phyloP scores from a whole-genome alignment of 768 basidiomycete genomes.

The Leccinum incarnatum region DNA sequence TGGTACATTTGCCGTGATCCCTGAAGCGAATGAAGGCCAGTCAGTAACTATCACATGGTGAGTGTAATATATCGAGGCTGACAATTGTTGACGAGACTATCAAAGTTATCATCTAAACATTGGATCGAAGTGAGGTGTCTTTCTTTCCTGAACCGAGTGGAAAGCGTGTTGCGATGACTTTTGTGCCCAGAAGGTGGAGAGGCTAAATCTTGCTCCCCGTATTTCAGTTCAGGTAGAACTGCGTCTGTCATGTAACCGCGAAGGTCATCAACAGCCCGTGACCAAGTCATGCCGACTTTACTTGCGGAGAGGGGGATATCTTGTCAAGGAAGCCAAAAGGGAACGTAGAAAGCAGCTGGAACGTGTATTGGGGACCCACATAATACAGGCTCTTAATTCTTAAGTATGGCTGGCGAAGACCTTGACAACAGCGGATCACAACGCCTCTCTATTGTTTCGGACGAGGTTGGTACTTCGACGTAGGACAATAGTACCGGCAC shows the following conservation, averaged over 20 bases:
- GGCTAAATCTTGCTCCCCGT: conserved; percentile 16
- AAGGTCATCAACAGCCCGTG: conserved; percentile 31
- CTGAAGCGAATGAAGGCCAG: conserved; percentile 8
- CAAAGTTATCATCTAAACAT: conserved; percentile 26
- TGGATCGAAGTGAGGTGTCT: conserved; percentile 33
- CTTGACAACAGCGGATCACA: conserved; percentile 23
- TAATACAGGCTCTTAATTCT: conserved; percentile 9
- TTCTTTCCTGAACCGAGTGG: conserved; percentile 31
- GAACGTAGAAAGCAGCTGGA: background rate
- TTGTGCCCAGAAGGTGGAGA: conserved; percentile 31
- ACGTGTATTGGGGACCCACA: background rate
- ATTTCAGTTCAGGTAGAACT: conserved; percentile 32
- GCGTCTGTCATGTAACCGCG: conserved; percentile 35
- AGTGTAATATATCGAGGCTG: background rate
- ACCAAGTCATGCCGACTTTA: conserved; percentile 23
- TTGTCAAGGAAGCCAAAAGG: background rate
- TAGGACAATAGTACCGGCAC: background rate
- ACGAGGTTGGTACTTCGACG: background rate
- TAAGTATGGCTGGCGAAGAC: conserved; percentile 10
- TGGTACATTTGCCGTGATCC: conserved; percentile 30
- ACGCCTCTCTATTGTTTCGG: conserved; percentile 19
- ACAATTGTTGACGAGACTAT: conserved; percentile 31
- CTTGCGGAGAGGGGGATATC: background rate
- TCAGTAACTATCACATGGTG: conserved; percentile 2
- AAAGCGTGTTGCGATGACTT: conserved; percentile 34